These are phyloP conservation scores for Neofusicoccum sp. DNA, from an alignment of 2,329 filamentous ascomycete genomes.

Conservation along the genomic window DNA sequence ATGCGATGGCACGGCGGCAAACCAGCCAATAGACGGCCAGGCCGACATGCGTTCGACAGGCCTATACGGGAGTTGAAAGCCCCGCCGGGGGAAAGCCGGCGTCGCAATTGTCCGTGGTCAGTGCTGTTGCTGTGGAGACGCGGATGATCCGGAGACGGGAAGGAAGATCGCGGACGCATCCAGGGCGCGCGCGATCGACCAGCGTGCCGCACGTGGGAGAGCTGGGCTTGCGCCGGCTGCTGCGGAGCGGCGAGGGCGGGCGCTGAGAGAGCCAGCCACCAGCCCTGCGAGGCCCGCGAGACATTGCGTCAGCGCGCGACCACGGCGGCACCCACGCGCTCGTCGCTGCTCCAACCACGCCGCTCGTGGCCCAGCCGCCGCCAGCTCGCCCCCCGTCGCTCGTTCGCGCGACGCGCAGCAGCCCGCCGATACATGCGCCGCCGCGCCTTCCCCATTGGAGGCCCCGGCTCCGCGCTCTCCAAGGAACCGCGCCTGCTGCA, in stretches of 20 bases:
- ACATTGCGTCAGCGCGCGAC: neutral
- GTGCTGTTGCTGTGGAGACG: slow-evolving; percentile 13
- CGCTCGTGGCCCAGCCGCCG: neutral
- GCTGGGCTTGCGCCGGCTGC: neutral
- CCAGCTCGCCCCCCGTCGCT: neutral
- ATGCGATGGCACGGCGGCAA: too few relatives aligned
- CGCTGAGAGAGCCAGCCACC: neutral
- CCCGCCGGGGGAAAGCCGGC: too few relatives aligned
- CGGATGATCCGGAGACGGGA: slow-evolving; percentile 7
- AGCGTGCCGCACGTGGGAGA: neutral
- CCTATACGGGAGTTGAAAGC: too few relatives aligned
- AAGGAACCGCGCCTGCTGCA: neutral
- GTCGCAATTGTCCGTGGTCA: neutral
- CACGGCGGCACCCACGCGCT: neutral
- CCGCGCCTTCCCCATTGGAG: neutral
- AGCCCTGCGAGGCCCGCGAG: neutral
- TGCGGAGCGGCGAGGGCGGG: neutral
- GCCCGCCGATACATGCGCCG: neutral
- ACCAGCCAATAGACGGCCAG: too few relatives aligned
- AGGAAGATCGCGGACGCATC: slow-evolving; percentile 3
- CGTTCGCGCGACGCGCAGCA: neutral
- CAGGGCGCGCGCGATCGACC: neutral
- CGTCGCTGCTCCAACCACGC: neutral
- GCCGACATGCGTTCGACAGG: too few relatives aligned
- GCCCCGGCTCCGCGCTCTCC: neutral